Base-by-base conservation (phyloP, 257 asterid genomes). In the Petunia secreta region DNA sequence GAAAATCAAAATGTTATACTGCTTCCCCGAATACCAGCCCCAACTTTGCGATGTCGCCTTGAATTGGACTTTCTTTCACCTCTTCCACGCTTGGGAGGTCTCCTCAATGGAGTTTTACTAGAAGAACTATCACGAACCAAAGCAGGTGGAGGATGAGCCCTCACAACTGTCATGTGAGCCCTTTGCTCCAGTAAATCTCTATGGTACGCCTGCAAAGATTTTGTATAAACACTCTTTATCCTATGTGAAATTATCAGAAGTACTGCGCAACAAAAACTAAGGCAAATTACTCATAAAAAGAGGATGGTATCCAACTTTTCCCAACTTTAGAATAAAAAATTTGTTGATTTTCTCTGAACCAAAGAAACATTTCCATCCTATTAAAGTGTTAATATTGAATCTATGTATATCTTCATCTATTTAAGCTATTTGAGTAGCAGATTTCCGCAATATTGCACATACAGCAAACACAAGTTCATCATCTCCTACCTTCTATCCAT, bases 131-230 rank as follows among this genome's bases (percentile, higher is more conserved):
- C 87, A 67, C 41, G 89, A 74, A 67, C 75, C 25, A 79, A 6
- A 76, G 83, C 65, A 7, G 95, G 94, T 75, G 84, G 88, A 81
- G 84, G 76, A 59, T 77, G 81, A 69, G 50, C 80, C 85, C 86
- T 83, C 11, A 83, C 66, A 64, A 46, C 78, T 67, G 90, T 86
- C 87, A 83, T 7, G 63, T 78, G 96, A 76, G 95, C 95, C 89
- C 89, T 91, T 87, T 88, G 93, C 82, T 88, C 94, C 89, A 96
- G 77, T 81, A 96, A 63, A 75, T 95, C 97, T 85, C 96, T 88
- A 87, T 95, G 99, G 88, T 94, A 95, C 71, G 90, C 91, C 99
- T 94, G 94, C 58, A 84, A 78, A 79, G 66, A 60, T 50, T 77
- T 69, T 53, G 77, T 73, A 48, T 50, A 59, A 8, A 71, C 46